phyloP scores from a whole-genome alignment of 2,329 filamentous ascomycete genomes.

The Ceratocystis harringtonii region DNA sequence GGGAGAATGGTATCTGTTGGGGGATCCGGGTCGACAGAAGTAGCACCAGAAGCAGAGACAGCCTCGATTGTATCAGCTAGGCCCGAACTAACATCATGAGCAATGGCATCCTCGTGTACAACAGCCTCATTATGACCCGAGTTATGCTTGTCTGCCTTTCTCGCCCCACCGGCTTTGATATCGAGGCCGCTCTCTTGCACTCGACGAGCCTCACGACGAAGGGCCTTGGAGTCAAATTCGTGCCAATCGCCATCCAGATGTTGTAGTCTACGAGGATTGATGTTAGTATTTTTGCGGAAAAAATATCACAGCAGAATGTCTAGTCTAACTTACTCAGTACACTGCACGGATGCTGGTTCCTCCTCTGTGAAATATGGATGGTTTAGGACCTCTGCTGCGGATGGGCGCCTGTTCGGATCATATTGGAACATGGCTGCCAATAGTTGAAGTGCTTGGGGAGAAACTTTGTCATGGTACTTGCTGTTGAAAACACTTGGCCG shows the following conservation, averaged over 20 bases:
- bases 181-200: conserved; percentile 26
- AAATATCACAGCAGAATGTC: neutral
- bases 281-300: conserved; percentile 22
- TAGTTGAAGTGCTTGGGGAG: conserved; percentile 68
- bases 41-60: neutral
- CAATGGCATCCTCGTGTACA: neutral
- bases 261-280: conserved; percentile 41
- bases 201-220: conserved; percentile 76
- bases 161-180: conserved; percentile 21
- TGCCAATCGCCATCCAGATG: conserved; percentile 90
- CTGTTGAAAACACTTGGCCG: conserved; percentile 64
- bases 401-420: conserved; percentile 70
- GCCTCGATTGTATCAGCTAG: neutral
- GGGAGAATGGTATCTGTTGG: neutral
- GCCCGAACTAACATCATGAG: neutral
- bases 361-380: conserved; percentile 82
- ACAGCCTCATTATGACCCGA: neutral
- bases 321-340: conserved; percentile 52
- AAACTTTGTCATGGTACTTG: conserved; percentile 63
- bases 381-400: conserved; percentile 66
- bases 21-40: neutral
- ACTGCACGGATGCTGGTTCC: conserved; percentile 60
- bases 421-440: conserved; percentile 75
- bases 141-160: neutral
- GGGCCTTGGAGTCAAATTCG: conserved; percentile 92